Conservation (phyloP, 306 rosid genomes). For the Canavalia gladiata region DNA sequence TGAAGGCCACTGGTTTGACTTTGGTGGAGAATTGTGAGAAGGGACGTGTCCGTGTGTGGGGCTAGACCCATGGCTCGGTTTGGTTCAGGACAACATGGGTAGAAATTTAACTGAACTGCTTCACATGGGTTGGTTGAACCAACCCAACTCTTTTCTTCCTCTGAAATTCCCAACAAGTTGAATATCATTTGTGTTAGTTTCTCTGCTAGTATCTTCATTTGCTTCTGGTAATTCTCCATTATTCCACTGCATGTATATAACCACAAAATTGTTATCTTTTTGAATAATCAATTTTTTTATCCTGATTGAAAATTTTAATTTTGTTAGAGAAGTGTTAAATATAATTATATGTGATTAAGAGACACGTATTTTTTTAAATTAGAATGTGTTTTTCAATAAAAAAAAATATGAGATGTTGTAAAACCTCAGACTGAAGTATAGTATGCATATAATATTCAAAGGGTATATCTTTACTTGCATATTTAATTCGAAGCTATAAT, state of each 20-base stretch:
- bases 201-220: slow-evolving; percentile 67
- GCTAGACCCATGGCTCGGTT: slow-evolving; percentile 76
- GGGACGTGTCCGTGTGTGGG: slow-evolving; percentile 82
- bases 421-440: slow-evolving; percentile 5
- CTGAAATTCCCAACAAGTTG: slow-evolving; percentile 45
- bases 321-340: too few relatives aligned
- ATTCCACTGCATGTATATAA: slow-evolving; percentile 50
- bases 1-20: slow-evolving; percentile 67
- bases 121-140: slow-evolving; percentile 11
- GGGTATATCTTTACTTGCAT: not conserved
- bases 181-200: slow-evolving; percentile 53
- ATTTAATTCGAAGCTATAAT: slow-evolving; percentile 23
- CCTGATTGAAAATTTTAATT: too few relatives aligned
- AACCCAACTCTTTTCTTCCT: slow-evolving; percentile 57
- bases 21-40: slow-evolving; percentile 74
- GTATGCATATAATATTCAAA: slow-evolving; percentile 21
- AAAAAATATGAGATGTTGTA: not conserved
- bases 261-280: too few relatives aligned
- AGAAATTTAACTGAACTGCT: slow-evolving; percentile 73
- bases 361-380: too few relatives aligned
- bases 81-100: slow-evolving; percentile 78
- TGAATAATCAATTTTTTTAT: too few relatives aligned
- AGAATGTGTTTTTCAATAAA: too few relatives aligned
- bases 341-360: too few relatives aligned
- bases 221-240: slow-evolving; percentile 62